These are phyloP conservation scores for Aspergillus chevalieri DNA, from an alignment of 2,329 filamentous ascomycete genomes.

Conservation along the genomic window DNA sequence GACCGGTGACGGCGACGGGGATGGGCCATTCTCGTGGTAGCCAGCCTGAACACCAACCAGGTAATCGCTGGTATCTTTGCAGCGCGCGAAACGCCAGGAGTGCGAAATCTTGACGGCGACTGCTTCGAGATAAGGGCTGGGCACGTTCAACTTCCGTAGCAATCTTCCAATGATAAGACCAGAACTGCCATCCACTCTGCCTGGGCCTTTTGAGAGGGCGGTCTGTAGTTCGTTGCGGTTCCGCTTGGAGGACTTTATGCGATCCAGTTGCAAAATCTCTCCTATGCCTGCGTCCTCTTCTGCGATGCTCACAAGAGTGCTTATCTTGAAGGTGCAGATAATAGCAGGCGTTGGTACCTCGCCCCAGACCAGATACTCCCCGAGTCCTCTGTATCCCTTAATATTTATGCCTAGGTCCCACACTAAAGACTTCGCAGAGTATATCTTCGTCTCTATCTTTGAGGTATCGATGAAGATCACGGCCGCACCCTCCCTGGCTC, in stretches of 20 bases:
- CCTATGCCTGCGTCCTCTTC: constrained; percentile 12
- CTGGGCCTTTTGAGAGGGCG: constrained; percentile 6
- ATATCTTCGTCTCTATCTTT: constrained; percentile 18
- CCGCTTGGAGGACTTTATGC: constrained; percentile 5
- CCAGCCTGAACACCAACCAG: too few species aligned
- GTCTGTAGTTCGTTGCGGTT: constrained; percentile 10
- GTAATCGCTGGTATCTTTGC: neutral
- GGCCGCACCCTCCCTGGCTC: constrained; percentile 14
- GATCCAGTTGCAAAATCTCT: constrained; percentile 20
- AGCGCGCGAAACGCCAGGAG: constrained; percentile 15
- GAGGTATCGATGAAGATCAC: constrained; percentile 27
- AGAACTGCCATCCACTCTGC: constrained; percentile 9
- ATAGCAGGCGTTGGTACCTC: constrained; percentile 21
- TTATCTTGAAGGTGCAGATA: constrained; percentile 20
- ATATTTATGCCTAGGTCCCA: constrained; percentile 10
- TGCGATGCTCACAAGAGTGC: constrained; percentile 15
- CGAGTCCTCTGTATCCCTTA: constrained; percentile 19
- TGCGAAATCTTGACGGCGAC: constrained; percentile 16
- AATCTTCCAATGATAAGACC: constrained; percentile 19
- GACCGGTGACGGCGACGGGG: too few species aligned
- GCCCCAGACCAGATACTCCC: constrained; percentile 34
- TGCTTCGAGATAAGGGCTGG: constrained; percentile 14
- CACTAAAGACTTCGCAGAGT: constrained; percentile 22
- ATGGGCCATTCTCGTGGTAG: too few species aligned
- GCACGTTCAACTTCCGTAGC: constrained; percentile 14